Evolutionary conservation across 2,329 filamentous ascomycete species (phyloP), one percentile per base, ranked within the genome.

Genomic region (Purpureocillium takamizusanense): DNA sequence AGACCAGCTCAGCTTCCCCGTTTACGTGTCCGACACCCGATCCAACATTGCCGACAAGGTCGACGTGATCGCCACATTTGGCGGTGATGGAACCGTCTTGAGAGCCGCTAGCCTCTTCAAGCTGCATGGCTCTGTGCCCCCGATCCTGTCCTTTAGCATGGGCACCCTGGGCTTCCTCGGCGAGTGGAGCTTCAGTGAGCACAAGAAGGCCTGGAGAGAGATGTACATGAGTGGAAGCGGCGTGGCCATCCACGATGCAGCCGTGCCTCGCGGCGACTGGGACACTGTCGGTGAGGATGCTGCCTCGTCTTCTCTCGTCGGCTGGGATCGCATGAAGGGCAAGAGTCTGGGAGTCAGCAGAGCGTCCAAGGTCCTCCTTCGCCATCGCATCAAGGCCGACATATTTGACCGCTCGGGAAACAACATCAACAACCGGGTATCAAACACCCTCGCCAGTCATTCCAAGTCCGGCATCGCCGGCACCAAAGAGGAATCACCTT

Each of bases 91-190:
- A 8, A 62, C 60, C 4, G 60, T 62, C 8, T 43, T 62, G 11
- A 52, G 60, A 16, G 60, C 60, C 1, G 60, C 60, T 7, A 62
- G 60, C 40, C 42, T 95, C 5, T 97, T 60, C 63, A 87, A 87
- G 42, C 82, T 86, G 29, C 80, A 85, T 33, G 70, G 75, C 2
- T 78, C 79, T 32, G 90, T 98, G 0, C 92, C 92, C 0, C 92
- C 92, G 0, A 84, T 98, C 27, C 69, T 98, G 7, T 88, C 86
- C 2, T 98, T 98, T 56, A 94, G 88, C 56, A 95, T 98, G 86
- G 92, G 92, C 6, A 94, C 90, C 0, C 67, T 98, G 1, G 92
- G 92, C 0, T 98, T 98, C 49, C 66, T 98, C 7, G 89, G 90
- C 13, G 90, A 97, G 61, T 98, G 90, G 89, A 94, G 92, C 52